Evolutionary conservation across 2,329 filamentous ascomycete species (phyloP), one percentile per base, ranked within the genome.

Genomic region (Aspergillus thermomutatus): DNA sequence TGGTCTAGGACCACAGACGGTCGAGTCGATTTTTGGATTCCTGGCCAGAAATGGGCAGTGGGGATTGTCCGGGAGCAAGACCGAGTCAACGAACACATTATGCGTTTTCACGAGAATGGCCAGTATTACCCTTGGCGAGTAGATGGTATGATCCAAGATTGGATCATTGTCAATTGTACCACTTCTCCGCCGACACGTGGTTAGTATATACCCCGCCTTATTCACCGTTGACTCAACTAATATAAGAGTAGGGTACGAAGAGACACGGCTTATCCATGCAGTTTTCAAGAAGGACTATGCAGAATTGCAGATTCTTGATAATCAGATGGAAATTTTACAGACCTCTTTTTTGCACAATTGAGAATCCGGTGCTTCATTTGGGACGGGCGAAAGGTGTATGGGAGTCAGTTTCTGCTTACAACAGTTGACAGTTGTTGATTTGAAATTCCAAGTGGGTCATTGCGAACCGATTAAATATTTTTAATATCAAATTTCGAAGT

Each of bases 161-260:
- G 49, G 49, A 51, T 55, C 37, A 51, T 55, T 37, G 26, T 55
- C 21, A 48, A 55, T 48, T 52, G 49, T 52, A 48, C 49, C 34
- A 55, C 53, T 47, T 46, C 48, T 47, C 40, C 26, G 48, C 53
- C 26, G 23, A 48, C 26, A 47, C 26, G 25, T 45, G 47, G 53
- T 55, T 25, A 55, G 37, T 51, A 40, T 48, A 37, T 53, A 47
- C 43, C 10, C 27, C 27, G 45, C 26, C 47, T 49, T 48, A 37
- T 53, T 53, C 43, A 25, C 27, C 45, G 45, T 40, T 53, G 51
- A 25, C 9, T 19, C 51, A 37, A 48, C 43, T 53, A 48, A 53
- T 40, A 53, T 52, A 48, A 53, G 27, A 53, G 19, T 48, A 53
- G 45, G 19, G n/a, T 53, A 49, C 43, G 27, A 48, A 37, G 51